Conservation (phyloP, 1,284 basidiomycete species). For the Rhizoctonia solani region DNA sequence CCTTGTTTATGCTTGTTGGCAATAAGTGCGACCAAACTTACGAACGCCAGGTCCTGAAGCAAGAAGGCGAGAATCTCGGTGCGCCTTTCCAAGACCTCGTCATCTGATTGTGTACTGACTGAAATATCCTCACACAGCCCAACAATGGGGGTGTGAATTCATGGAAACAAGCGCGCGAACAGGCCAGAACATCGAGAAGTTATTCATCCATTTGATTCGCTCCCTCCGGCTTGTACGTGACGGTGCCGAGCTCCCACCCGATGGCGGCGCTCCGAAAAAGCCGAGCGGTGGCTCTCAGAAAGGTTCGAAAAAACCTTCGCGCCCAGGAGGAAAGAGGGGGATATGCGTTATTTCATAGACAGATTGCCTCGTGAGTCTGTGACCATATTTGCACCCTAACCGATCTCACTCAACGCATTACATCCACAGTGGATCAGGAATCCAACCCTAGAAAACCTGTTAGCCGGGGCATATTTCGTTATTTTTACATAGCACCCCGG, state of each 20-base stretch:
- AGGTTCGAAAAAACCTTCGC: not conserved
- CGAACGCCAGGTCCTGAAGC: constrained; percentile 33
- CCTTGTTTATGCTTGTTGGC: constrained; percentile 34
- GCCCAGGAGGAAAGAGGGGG: constrained; percentile 21
- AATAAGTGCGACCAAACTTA: constrained; percentile 36
- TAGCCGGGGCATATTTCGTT: constrained; percentile 28
- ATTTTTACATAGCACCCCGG: constrained; percentile 31
- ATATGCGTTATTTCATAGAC: constrained; percentile 32
- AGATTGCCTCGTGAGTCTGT: not conserved
- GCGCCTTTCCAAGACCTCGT: not conserved
- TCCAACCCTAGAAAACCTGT: constrained; percentile 31
- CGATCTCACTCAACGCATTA: constrained; percentile 7
- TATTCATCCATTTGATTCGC: constrained; percentile 28
- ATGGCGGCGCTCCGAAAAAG: constrained; percentile 23
- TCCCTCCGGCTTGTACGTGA: constrained; percentile 27
- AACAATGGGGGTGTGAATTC: constrained; percentile 32
- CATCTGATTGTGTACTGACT: constrained; percentile 5
- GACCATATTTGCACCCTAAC: not conserved
- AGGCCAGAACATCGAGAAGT: constrained; percentile 33
- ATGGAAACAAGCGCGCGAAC: constrained; percentile 34
- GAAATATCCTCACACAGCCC: constrained; percentile 14
- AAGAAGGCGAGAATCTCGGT: constrained; percentile 29
- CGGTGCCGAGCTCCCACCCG: constrained; percentile 24
- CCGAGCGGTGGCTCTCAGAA: not conserved
- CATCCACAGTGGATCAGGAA: constrained; percentile 17